These are phyloP conservation scores for Phytophthora brassicae DNA, from an alignment of 352 stramenopile genomes.

Conservation along the genomic window DNA sequence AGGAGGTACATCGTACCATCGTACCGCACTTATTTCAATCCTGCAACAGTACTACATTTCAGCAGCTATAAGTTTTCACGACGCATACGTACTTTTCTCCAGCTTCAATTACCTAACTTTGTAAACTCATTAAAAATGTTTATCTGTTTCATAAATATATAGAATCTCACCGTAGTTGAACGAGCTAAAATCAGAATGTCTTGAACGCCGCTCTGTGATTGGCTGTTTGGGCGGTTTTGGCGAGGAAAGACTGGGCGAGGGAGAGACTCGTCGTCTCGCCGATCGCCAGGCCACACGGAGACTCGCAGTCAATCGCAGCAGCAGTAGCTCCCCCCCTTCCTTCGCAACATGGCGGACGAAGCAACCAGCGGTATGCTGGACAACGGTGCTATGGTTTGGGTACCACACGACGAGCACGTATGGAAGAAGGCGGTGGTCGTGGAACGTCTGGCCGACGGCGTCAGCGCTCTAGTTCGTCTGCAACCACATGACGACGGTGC, in stretches of 20 bases:
- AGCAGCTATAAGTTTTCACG: neutral
- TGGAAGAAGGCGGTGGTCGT: constrained; percentile 82
- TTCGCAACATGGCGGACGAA: constrained; percentile 37
- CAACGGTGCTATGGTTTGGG: constrained; percentile 77
- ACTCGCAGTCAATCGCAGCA: constrained; percentile 24
- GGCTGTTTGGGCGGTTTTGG: constrained; percentile 20
- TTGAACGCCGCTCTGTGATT: constrained; percentile 22
- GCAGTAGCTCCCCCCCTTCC: neutral
- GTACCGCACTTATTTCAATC: neutral
- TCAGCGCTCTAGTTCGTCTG: constrained; percentile 59
- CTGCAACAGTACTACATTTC: neutral
- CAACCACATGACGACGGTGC: constrained; percentile 57
- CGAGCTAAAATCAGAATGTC: constrained; percentile 11
- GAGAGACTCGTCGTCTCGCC: constrained; percentile 24
- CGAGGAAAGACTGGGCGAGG: constrained; percentile 28
- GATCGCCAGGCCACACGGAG: constrained; percentile 1
- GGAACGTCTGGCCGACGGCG: constrained; percentile 48
- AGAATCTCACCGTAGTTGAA: too few species aligned
- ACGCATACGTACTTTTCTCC: too few species aligned
- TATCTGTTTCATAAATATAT: too few species aligned
- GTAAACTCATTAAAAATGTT: too few species aligned
- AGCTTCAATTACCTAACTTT: too few species aligned
- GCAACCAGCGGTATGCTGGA: constrained; percentile 43
- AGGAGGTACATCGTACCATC: neutral
- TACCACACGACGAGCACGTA: constrained; percentile 71